Evolutionary conservation across 2,329 filamentous ascomycete species (phyloP).

Genomic region (Aspergillus sp.): DNA sequence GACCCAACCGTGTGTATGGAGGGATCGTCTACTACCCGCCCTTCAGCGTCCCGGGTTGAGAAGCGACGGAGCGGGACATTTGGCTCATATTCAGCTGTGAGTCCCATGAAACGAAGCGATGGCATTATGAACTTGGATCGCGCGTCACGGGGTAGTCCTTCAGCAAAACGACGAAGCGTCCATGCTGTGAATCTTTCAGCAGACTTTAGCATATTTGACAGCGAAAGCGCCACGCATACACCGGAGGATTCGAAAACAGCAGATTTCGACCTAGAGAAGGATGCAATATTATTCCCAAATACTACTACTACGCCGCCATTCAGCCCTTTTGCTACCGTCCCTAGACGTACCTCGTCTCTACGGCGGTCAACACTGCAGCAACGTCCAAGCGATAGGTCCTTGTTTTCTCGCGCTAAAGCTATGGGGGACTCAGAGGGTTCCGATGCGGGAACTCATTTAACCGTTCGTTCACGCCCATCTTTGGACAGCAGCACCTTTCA

Average conservation of each 20-base stretch:
- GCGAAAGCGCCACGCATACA: constrained; percentile 26
- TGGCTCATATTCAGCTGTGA: constrained; percentile 59
- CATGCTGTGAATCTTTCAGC: constrained; percentile 67
- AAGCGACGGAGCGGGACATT: constrained; percentile 50
- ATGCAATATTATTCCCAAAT: constrained; percentile 24
- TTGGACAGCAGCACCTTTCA: constrained; percentile 72
- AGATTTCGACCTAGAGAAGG: constrained; percentile 28
- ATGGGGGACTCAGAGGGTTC: constrained; percentile 51
- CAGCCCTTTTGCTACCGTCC: constrained; percentile 55
- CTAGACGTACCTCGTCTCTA: constrained; percentile 72
- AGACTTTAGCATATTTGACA: constrained; percentile 76
- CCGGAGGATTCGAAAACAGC: constrained; percentile 26
- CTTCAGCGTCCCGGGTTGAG: constrained; percentile 47
- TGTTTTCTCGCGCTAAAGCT: constrained; percentile 48
- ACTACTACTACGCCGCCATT: constrained; percentile 37
- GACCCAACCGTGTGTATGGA: constrained; percentile 36
- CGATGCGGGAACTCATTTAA: constrained; percentile 56
- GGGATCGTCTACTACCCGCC: constrained; percentile 32
- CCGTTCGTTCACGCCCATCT: constrained; percentile 69
- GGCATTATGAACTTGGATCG: constrained; percentile 85
- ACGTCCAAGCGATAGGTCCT: constrained; percentile 66
- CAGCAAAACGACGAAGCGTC: constrained; percentile 85
- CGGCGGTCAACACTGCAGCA: constrained; percentile 87
- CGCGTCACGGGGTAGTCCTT: constrained; percentile 74
- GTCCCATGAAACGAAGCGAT: constrained; percentile 89